Evolutionary conservation across 1,284 basidiomycete species (phyloP).

Genomic region (Irpex sp.): DNA sequence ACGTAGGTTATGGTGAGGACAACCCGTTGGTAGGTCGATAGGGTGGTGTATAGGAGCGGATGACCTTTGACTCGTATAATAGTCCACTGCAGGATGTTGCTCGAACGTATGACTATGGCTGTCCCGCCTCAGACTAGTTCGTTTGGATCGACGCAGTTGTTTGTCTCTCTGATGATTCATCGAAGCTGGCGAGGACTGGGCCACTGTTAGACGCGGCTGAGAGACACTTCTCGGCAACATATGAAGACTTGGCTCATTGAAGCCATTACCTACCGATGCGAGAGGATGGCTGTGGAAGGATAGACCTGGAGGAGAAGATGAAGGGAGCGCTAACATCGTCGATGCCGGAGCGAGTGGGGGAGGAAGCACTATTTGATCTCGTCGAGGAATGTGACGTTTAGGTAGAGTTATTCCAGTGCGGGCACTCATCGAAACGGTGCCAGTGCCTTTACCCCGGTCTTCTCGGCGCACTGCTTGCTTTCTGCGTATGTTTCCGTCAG

Average conservation of each 20-base stretch:
- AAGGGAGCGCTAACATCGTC: not conserved
- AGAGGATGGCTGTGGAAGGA: not conserved
- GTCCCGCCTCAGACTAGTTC: not conserved
- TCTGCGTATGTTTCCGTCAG: not conserved
- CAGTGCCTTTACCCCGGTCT: not conserved
- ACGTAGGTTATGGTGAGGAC: not conserved
- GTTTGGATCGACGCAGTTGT: constrained; percentile 4
- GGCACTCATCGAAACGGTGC: not conserved
- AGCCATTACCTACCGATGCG: not conserved
- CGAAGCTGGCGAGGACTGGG: not conserved
- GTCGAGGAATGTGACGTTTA: constrained; percentile 1
- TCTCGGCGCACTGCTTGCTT: not conserved
- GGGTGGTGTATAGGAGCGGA: not conserved
- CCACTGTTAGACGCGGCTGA: not conserved
- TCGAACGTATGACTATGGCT: not conserved
- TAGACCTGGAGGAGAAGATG: not conserved
- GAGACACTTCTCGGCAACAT: not conserved
- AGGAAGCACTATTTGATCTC: constrained; percentile 14
- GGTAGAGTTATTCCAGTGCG: not conserved
- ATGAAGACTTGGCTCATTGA: not conserved
- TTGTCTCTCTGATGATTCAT: not conserved
- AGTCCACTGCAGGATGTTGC: not conserved
- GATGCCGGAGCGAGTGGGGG: constrained; percentile 4
- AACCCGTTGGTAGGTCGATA: not conserved
- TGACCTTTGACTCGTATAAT: too few relatives aligned